Evolutionary conservation across 2,329 filamentous ascomycete species (phyloP).

Genomic region (Tolypocladium sp.): DNA sequence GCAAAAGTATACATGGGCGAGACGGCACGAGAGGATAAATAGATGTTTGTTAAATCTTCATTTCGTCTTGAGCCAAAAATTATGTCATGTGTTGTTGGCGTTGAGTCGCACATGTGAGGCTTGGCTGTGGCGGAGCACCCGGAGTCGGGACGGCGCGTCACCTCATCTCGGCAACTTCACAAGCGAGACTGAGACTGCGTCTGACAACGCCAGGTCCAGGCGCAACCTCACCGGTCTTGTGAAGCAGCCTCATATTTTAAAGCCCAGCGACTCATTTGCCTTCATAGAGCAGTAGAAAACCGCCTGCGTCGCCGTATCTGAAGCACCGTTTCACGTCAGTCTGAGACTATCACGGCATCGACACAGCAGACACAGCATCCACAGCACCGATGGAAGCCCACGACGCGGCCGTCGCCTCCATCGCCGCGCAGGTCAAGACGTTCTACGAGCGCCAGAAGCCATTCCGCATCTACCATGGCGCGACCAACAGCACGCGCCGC

Average conservation of each 20-base stretch:
- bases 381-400: conserved; percentile 30
- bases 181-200: not conserved
- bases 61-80: too few species aligned
- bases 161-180: not conserved
- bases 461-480: conserved; percentile 70
- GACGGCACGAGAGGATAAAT: not conserved
- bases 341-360: not conserved
- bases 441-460: conserved; percentile 37
- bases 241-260: not conserved
- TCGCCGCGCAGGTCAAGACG: conserved; percentile 32
- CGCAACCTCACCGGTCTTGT: not conserved
- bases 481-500: conserved; percentile 66
- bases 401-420: conserved; percentile 29
- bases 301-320: not conserved
- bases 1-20: not conserved
- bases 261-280: not conserved
- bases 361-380: not conserved
- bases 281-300: not conserved
- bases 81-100: too few species aligned
- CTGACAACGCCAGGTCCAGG: not conserved
- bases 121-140: not conserved
- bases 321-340: not conserved
- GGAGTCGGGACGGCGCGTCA: not conserved
- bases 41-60: not conserved
- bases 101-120: not conserved